A percentile compares a stretch with the other conserved stretches of the same genome.
These are phyloP conservation scores for Colletotrichum sojae DNA, from an alignment of 2,329 filamentous ascomycete species.

Conservation along the genomic window DNA sequence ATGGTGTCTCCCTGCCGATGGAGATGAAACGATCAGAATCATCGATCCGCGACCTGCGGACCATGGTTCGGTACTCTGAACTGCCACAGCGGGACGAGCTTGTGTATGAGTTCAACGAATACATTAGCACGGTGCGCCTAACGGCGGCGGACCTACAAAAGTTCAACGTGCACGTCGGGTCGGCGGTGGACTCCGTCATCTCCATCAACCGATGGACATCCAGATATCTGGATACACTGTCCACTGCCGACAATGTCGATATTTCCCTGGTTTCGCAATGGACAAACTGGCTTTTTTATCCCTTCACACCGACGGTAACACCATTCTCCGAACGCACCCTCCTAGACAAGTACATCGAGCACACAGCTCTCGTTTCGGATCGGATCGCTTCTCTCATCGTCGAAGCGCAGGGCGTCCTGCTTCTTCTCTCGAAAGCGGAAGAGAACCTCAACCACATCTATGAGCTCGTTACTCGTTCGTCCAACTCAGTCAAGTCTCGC, in stretches of 20 bases:
- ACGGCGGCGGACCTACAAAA: slow-evolving; percentile 77
- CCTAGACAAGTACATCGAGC: slow-evolving; percentile 81
- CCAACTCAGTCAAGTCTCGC: slow-evolving; percentile 68
- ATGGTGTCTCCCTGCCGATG: slow-evolving; percentile 77
- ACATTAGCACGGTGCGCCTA: slow-evolving; percentile 77
- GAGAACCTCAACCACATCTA: slow-evolving; percentile 79
- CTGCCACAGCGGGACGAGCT: slow-evolving; percentile 79
- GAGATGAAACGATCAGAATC: slow-evolving; percentile 85
- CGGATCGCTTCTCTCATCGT: slow-evolving; percentile 77
- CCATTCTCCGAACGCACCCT: slow-evolving; percentile 74
- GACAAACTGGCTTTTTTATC: slow-evolving; percentile 65
- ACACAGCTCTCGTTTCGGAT: slow-evolving; percentile 78
- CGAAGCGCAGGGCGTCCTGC: slow-evolving; percentile 78
- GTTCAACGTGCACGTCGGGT: slow-evolving; percentile 83
- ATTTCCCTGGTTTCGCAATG: slow-evolving; percentile 57
- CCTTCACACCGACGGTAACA: slow-evolving; percentile 69
- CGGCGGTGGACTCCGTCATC: slow-evolving; percentile 81
- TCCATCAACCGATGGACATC: slow-evolving; percentile 83
- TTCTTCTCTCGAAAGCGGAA: slow-evolving; percentile 77
- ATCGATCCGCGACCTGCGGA: slow-evolving; percentile 80
- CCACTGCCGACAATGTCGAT: slow-evolving; percentile 47
- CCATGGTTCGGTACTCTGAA: slow-evolving; percentile 78
- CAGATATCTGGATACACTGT: slow-evolving; percentile 76
- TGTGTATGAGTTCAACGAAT: slow-evolving; percentile 81
- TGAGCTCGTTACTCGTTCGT: slow-evolving; percentile 76